Evolutionary conservation across 2,329 filamentous ascomycete species (phyloP), one percentile per base, ranked within the genome.

Genomic region (Lachnellula cervina): DNA sequence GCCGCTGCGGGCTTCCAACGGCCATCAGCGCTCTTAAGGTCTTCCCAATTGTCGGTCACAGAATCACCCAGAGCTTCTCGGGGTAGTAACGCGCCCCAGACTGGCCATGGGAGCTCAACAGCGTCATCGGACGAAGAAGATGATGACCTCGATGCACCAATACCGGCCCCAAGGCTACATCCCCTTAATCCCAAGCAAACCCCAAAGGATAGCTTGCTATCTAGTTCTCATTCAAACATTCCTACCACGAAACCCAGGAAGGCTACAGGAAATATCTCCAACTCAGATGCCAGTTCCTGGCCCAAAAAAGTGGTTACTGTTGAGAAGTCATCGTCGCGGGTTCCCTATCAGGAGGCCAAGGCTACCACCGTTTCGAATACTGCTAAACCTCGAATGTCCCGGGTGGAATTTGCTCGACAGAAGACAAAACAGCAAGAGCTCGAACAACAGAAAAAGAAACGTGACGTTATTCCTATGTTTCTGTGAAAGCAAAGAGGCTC

Each of bases 1-100:
- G 67, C 68, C 21, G 66, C 69, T 21, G 70, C 70, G 21, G 70
- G 69, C 5, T 70, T 66, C 45, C 59, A 63, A 25, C 63, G 59
- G 23, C 53, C 64, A 32, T 49, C 58, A n/a, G 35, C 50, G n/a
- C 42, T 54, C 14, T 37, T 37, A n/a, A 59, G 52, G n/a, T 34
- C 52, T 14, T 62, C 62, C 16, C 55, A 60, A 35, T 38, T 53
- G 37, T 54, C 56, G 6, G 11, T 14, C 6, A 1, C 21, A 61
- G 57, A 47, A 43, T 25, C 19, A 23, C 23, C 6, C 32, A 37
- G 25, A 13, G 48, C 49, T 48, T 35, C 21, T 9, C 35, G 34
- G 14, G 17, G 19, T 21, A 8, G 16, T 14, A 40, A 50, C 2
- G 34, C 32, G 35, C 19, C 13, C 11, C n/a, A 35, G 17, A 25